Evolutionary conservation across 2,329 filamentous ascomycete genomes (phyloP).

Genomic region (Decorospora gaudefroyi): DNA sequence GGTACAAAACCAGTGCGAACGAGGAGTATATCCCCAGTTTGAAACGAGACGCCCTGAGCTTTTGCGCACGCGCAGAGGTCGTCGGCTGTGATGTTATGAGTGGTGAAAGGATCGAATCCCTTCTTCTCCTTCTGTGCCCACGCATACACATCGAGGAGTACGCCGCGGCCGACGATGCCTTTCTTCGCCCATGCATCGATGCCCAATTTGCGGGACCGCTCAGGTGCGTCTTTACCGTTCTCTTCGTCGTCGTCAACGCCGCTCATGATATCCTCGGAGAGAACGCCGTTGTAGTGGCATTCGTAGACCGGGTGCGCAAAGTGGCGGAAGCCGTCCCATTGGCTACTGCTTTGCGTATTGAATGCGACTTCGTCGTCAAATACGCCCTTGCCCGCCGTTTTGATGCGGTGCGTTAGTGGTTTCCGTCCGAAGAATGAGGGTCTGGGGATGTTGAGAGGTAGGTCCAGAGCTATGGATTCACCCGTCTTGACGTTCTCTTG

Average conservation of each 20-base stretch:
- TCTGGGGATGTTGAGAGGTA: conserved; percentile 60
- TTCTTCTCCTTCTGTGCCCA: conserved; percentile 23
- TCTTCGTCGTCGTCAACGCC: conserved; percentile 25
- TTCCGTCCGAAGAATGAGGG: conserved; percentile 61
- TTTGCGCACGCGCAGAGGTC: conserved; percentile 28
- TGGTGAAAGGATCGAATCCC: conserved; percentile 31
- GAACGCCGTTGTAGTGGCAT: conserved; percentile 41
- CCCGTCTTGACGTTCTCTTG: conserved; percentile 59
- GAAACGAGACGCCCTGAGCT: conserved; percentile 22
- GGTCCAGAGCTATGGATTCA: conserved; percentile 60
- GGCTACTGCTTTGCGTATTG: conserved; percentile 43
- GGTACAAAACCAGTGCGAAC: conserved; percentile 35
- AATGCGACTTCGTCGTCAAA: conserved; percentile 40
- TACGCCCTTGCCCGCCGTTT: conserved; percentile 20
- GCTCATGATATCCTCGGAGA: conserved; percentile 32
- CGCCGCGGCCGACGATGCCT: conserved; percentile 61
- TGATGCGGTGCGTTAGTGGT: conserved; percentile 53
- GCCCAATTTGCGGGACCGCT: conserved; percentile 28
- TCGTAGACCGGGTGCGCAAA: conserved; percentile 36
- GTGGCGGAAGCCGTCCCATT: conserved; percentile 48
- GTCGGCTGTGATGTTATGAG: conserved; percentile 20
- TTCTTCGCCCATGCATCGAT: conserved; percentile 54
- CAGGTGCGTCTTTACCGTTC: conserved; percentile 2
- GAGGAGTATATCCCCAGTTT: conserved; percentile 40
- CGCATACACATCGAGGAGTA: conserved; percentile 58